A percentile compares a stretch with the other conserved stretches of the same genome.
phyloP scores from a whole-genome alignment of 441 rosid genomes.

The Populus hybrid region DNA sequence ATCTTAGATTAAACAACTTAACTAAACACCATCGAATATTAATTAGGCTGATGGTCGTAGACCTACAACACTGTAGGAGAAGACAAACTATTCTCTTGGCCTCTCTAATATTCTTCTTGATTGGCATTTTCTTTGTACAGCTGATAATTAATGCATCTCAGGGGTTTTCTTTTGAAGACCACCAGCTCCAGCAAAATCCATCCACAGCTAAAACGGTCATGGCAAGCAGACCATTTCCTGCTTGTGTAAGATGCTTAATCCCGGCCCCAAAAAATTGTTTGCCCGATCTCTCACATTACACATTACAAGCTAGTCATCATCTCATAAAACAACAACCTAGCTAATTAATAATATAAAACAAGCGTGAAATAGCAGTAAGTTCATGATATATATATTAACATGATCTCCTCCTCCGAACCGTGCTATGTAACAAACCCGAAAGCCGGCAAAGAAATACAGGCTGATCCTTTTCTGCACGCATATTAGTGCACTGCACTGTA shows the following conservation, averaged over 20 bases:
- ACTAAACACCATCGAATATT: background rate
- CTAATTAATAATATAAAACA: constrained; percentile 27
- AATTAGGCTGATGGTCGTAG: background rate
- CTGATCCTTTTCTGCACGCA: background rate
- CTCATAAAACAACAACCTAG: background rate
- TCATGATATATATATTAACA: background rate
- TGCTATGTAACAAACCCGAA: too few species aligned
- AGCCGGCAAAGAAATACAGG: too few species aligned
- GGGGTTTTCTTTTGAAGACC: constrained; percentile 43
- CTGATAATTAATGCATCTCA: constrained; percentile 38
- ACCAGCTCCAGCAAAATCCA: background rate
- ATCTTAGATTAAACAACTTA: background rate
- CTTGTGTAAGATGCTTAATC: constrained; percentile 33
- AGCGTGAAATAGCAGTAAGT: constrained; percentile 40
- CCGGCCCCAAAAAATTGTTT: background rate
- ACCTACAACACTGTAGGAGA: background rate
- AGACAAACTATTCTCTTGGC: background rate
- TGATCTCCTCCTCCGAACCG: too few species aligned
- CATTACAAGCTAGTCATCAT: background rate
- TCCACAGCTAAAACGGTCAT: background rate
- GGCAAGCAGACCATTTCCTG: constrained; percentile 41
- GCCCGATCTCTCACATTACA: background rate
- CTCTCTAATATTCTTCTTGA: background rate
- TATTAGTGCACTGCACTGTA: too few species aligned
- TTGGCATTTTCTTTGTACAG: background rate